Base-by-base conservation (phyloP, 1,284 basidiomycete species). In the Xanthoconium separans region DNA sequence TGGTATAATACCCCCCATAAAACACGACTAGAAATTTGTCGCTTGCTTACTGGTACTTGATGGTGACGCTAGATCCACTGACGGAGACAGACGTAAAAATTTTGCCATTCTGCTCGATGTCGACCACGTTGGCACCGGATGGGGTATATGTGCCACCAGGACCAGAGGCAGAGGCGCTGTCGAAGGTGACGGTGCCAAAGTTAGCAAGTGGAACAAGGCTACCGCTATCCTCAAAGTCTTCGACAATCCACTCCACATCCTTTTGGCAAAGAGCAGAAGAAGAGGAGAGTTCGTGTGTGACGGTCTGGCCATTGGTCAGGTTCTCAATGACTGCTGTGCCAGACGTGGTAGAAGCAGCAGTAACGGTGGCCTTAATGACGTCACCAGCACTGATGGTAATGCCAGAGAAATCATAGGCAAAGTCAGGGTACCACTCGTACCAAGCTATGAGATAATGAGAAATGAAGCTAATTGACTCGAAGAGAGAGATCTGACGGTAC, bases 161-260 rank as follows among this genome's bases (percentile, higher is more conserved):
- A 10, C 58, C 59, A 29, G 34, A 34, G 29, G 60, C 64, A 34
- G 36, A 51, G 8, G 62, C 61, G 6, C 40, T 8, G 0, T 2
- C 22, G 57, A 66, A 66, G 4, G 46, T 53, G 22, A 63, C 47
- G 6, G 40, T 58, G 12, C 58, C 50, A 55, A 63, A 67, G 53
- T 63, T 13, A 13, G 50, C 47, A 2, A 63, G 49, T 4, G 54
- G 46, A 24, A 56, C 51, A 15, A 29, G 41, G 2, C 0, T 0
- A 18, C 24, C 36, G 4, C 27, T 22, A 20, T 50, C 7, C 33
- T 44, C 36, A 36, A 53, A 53, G 47, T 62, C 60, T 16, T 67
- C 65, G 11, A 64, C 50, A 20, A 63, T 63, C 65, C 62, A 63
- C 44, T 27, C 27, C 6, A 6, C 27, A 27, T 27, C 27, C 7